Evolutionary conservation across 2,329 filamentous ascomycete species (phyloP), one percentile per base, ranked within the genome.

Genomic region (Teratosphaeria viscida): DNA sequence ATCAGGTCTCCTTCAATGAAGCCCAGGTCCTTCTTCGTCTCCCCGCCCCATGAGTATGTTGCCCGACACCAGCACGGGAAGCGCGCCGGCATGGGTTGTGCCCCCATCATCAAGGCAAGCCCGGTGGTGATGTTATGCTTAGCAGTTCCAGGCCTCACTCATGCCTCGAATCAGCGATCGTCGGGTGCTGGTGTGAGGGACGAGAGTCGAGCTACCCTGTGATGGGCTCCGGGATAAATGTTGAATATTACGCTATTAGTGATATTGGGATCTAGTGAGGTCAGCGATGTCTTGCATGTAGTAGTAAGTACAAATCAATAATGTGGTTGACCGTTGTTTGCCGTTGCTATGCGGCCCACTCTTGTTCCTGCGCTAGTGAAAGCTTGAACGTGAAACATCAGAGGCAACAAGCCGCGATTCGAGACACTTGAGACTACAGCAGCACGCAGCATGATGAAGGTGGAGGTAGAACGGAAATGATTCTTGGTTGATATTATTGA

Each of bases 1-100:
- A 99, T 99, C 66, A 99, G 77, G 75, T 99, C 94, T 64, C 94
- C 94, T 75, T 99, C 94, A 67, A 99, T 88, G 75, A 99, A 99
- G 16, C 94, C 94, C 60, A 99, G 82, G 72, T 99, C 94, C 73
- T 88, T 86, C 79, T 95, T 95, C 27, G 88, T 92, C 86, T 75
- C 73, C 59, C 73, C 73, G 52, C 73, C 73, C 72, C 72, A 75
- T 34, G 72, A 74, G 60, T 74, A 75, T n/a, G 73, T 72, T 3
- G 73, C 73, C 59, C 68, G 71, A 63, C 71, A 73, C 73, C 73
- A 75, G 68, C 73, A 75, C 12, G 73, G 73, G 59, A 75, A 75
- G 8, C 68, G 66, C 47, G 67, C 65, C 1, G 70, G 70, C n/a
- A 70, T 27, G 14, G 29, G 12, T 43, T 37, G 56, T 10, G 59